Evolutionary conservation across 2,329 filamentous ascomycete genomes (phyloP).

Genomic region (Sphaerostilbella broomeana): DNA sequence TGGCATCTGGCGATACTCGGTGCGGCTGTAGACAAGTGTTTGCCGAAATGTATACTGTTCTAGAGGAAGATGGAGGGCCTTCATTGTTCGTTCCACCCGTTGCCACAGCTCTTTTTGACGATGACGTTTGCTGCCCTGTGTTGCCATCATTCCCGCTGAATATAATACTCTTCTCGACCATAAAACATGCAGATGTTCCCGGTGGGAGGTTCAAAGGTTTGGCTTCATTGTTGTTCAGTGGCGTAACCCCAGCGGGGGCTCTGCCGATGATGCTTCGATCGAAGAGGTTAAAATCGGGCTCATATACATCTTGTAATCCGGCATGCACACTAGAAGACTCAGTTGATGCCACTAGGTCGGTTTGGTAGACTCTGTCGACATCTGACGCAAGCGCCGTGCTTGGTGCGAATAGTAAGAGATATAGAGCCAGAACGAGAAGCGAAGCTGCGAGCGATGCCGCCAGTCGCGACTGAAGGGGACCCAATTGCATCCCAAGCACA

Average conservation of each 20-base stretch:
- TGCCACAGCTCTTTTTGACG: conserved; percentile 7
- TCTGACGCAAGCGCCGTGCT: conserved; percentile 59
- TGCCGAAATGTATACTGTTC: conserved; percentile 69
- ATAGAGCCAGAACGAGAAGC: conserved; percentile 52
- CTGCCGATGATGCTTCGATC: conserved; percentile 58
- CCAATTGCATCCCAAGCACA: conserved; percentile 49
- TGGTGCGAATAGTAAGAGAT: conserved; percentile 52
- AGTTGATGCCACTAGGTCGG: conserved; percentile 13
- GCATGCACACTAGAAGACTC: not conserved
- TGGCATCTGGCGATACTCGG: conserved; percentile 20
- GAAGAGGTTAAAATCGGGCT: conserved; percentile 55
- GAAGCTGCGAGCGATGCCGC: conserved; percentile 59
- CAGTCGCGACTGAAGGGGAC: conserved; percentile 65
- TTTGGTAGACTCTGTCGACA: conserved; percentile 34
- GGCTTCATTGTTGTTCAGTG: conserved; percentile 59
- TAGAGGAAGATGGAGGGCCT: conserved; percentile 8
- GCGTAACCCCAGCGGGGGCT: conserved; percentile 43
- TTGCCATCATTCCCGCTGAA: conserved; percentile 19
- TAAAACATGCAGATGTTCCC: conserved; percentile 49
- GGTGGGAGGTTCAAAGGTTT: conserved; percentile 51
- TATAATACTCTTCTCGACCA: conserved; percentile 25
- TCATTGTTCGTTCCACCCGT: not conserved
- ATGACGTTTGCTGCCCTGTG: too few species aligned
- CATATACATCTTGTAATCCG: conserved; percentile 35
- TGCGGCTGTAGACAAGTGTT: conserved; percentile 78